These are phyloP conservation scores for Phialocephala subalpina DNA, from an alignment of 2,329 filamentous ascomycete species.

Conservation along the genomic window DNA sequence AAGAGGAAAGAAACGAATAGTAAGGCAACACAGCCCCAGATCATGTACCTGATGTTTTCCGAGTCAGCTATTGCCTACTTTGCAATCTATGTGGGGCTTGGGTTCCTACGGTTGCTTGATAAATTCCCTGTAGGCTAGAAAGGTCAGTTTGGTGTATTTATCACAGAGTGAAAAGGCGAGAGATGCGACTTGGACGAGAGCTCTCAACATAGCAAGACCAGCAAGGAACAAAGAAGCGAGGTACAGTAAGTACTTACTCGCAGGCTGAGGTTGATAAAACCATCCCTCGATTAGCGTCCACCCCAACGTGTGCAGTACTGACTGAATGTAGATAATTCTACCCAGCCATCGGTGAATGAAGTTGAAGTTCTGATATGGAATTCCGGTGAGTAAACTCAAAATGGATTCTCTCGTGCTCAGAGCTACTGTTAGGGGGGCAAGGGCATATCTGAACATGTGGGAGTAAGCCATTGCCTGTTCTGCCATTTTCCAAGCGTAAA, in stretches of 20 bases:
- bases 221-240: too few relatives aligned
- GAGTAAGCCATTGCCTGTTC: conserved; percentile 73
- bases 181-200: too few relatives aligned
- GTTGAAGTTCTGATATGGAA: conserved; percentile 80
- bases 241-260: conserved; percentile 33
- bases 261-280: conserved; percentile 77
- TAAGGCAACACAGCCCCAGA: conserved; percentile 78
- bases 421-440: conserved; percentile 75
- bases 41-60: conserved; percentile 50
- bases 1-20: conserved; percentile 68
- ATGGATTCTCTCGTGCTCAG: conserved; percentile 75
- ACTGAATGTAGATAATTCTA: conserved; percentile 75
- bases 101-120: too few relatives aligned
- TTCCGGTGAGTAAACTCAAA: conserved; percentile 72
- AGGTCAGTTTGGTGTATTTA: too few relatives aligned
- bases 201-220: too few relatives aligned
- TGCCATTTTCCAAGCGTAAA: conserved; percentile 66
- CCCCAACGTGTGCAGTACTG: conserved; percentile 72
- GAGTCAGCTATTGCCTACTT: too few relatives aligned
- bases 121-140: too few relatives aligned
- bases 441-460: conserved; percentile 49
- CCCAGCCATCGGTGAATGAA: conserved; percentile 82
- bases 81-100: too few relatives aligned
- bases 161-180: too few relatives aligned
- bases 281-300: conserved; percentile 73